Percentiles rank a stretch among this genome's conserved stretches.
phyloP scores from a whole-genome alignment of 331 rosid genomes.

The Cydonia oblonga region DNA sequence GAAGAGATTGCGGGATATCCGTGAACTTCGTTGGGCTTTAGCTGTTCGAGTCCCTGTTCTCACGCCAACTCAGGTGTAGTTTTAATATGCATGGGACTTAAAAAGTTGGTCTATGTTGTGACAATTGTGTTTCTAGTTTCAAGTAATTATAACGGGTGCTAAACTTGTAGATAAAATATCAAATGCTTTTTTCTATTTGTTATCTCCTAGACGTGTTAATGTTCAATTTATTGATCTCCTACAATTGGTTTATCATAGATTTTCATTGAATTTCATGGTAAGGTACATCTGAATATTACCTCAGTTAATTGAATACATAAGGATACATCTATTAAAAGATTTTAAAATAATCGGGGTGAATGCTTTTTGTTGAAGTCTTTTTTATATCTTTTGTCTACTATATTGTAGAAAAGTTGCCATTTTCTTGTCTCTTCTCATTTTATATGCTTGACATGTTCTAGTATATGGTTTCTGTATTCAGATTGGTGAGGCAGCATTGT shows the following conservation, averaged over 20 bases:
- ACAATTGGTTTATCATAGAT: background rate
- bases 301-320: background rate
- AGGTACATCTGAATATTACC: background rate
- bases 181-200: background rate
- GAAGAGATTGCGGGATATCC: conserved; percentile 97
- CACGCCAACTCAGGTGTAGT: conserved; percentile 80
- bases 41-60: conserved; percentile 88
- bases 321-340: background rate
- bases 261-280: background rate
- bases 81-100: background rate
- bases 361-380: background rate
- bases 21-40: conserved; percentile 96
- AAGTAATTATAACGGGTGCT: background rate
- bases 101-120: conserved; percentile 1
- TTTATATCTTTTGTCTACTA: background rate
- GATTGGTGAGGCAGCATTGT: conserved; percentile 91
- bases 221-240: background rate
- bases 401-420: background rate
- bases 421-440: conserved; percentile 4
- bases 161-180: background rate
- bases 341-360: background rate
- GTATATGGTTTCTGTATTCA: conserved; percentile 20
- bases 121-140: conserved; percentile 1
- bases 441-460: conserved; percentile 3
- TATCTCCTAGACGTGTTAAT: background rate